Evolutionary conservation across 75 land plant species (phyloP).

Genomic region (Picea sitchensis): DNA sequence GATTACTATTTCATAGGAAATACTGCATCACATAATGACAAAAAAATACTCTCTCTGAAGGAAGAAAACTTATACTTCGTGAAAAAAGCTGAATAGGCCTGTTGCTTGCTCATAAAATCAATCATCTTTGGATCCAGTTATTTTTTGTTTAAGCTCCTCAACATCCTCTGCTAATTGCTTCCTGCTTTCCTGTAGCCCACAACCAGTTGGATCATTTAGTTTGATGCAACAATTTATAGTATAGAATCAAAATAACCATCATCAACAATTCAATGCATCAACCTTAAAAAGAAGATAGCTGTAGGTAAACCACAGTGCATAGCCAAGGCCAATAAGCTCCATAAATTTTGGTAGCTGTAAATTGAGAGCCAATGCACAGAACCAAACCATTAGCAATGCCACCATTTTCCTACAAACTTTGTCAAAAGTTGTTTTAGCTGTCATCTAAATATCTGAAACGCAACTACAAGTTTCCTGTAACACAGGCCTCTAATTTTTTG

Average conservation of each 20-base stretch:
- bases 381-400: conserved; percentile 2
- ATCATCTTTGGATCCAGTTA: conserved; percentile 18
- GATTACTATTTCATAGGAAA: not conserved
- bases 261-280: not conserved
- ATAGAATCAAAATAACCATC: not conserved
- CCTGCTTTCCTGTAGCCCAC: conserved; percentile 18
- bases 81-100: not conserved
- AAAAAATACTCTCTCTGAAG: not conserved
- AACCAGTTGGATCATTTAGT: not conserved
- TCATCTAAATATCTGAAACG: not conserved
- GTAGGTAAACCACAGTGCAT: conserved; percentile 40
- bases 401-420: not conserved
- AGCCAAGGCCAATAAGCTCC: conserved; percentile 42
- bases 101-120: not conserved
- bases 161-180: conserved; percentile 18
- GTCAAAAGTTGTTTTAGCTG: not conserved
- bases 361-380: not conserved
- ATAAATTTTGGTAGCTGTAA: conserved; percentile 41
- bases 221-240: not conserved
- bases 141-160: conserved; percentile 20
- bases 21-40: not conserved
- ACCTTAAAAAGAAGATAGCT: conserved; percentile 49
- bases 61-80: not conserved
- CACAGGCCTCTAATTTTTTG: not conserved
- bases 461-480: not conserved